phyloP scores from a whole-genome alignment of 805 yeast genomes.

The Nakazawaea wickerhamii region DNA sequence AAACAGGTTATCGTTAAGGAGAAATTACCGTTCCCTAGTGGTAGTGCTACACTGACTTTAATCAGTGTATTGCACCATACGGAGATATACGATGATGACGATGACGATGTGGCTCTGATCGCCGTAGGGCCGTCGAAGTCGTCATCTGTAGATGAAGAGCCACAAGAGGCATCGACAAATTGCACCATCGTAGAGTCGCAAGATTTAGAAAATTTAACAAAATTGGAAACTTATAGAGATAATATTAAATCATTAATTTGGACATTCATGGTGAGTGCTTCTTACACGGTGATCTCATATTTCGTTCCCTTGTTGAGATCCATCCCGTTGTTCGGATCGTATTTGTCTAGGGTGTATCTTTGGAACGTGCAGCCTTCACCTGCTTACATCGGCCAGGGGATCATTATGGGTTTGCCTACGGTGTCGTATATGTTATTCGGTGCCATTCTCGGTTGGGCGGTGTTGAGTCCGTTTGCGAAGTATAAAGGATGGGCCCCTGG shows the following conservation, averaged over 20 bases:
- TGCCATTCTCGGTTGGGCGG: constrained; percentile 85
- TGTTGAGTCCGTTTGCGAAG: constrained; percentile 78
- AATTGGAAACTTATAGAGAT: constrained; percentile 34
- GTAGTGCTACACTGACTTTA: constrained; percentile 91
- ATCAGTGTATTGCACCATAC: constrained; percentile 83
- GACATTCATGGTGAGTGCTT: constrained; percentile 66
- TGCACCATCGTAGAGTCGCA: constrained; percentile 29
- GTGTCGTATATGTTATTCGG: constrained; percentile 90
- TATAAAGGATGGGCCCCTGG: constrained; percentile 83
- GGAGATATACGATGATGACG: constrained; percentile 36
- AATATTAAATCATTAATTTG: constrained; percentile 55
- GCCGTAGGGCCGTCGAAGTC: neutral
- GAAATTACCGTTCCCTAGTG: constrained; percentile 89
- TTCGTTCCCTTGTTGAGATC: constrained; percentile 68
- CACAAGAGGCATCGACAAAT: constrained; percentile 15
- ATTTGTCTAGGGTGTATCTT: constrained; percentile 56
- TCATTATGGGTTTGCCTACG: constrained; percentile 93
- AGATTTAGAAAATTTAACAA: constrained; percentile 24
- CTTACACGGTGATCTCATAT: constrained; percentile 66
- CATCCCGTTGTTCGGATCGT: too few species aligned
- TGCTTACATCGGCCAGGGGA: constrained; percentile 96
- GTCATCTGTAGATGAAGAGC: neutral
- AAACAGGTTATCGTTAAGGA: constrained; percentile 84
- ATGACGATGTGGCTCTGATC: constrained; percentile 2
- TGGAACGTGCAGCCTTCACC: constrained; percentile 97